Conservation (phyloP, 2,329 filamentous ascomycete species). For the Dothiorella sarmentorum region DNA sequence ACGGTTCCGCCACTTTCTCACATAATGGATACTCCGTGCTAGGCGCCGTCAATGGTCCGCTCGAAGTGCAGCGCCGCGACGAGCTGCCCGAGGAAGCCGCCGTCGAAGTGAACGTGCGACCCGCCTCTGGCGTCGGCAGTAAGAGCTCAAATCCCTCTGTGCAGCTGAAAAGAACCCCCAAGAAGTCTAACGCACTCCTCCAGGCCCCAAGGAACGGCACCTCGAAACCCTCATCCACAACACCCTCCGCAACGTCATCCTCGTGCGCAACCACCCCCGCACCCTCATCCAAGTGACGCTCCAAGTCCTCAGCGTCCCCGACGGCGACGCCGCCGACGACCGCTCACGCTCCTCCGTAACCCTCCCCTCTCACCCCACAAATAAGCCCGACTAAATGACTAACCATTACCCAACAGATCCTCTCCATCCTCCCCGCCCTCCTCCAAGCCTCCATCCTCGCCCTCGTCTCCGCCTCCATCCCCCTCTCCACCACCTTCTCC, state of each 20-base stretch:
- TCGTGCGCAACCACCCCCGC: slow-evolving; percentile 71
- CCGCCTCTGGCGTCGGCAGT: slow-evolving; percentile 80
- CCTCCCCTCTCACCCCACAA: background rate
- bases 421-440: slow-evolving; percentile 76
- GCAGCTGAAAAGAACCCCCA: background rate
- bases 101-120: slow-evolving; percentile 85
- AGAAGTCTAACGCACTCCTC: slow-evolving; percentile 1
- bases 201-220: slow-evolving; percentile 58
- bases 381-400: background rate
- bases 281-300: slow-evolving; percentile 76
- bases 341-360: slow-evolving; percentile 46
- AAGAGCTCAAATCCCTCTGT: slow-evolving; percentile 32
- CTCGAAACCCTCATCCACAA: slow-evolving; percentile 73
- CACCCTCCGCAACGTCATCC: slow-evolving; percentile 69
- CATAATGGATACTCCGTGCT: slow-evolving; percentile 76
- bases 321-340: slow-evolving; percentile 62
- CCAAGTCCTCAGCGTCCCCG: slow-evolving; percentile 68
- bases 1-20: slow-evolving; percentile 77
- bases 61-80: slow-evolving; percentile 84
- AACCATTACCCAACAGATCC: slow-evolving; percentile 55
- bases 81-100: slow-evolving; percentile 88
- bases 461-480: slow-evolving; percentile 75
- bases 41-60: slow-evolving; percentile 84
- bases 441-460: slow-evolving; percentile 80
- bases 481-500: slow-evolving; percentile 68